Percentiles rank a stretch among this genome's conserved stretches.
Evolutionary conservation across 2,329 filamentous ascomycete species (phyloP).

Genomic region (Colletotrichum filicis): DNA sequence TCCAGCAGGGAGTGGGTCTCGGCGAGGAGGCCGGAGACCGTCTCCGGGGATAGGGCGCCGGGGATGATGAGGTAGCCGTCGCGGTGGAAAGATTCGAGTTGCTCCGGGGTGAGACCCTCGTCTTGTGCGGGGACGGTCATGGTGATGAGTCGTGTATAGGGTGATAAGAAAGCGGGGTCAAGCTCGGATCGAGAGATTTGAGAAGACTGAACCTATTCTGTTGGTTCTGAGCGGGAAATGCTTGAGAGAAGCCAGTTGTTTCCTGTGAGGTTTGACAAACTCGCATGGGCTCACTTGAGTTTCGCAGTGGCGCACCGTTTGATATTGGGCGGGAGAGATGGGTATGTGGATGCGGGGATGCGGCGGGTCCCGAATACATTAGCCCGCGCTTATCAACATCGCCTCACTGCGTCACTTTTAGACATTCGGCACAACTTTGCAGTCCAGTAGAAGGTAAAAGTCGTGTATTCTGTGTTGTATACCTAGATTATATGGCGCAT

Average conservation of each 20-base stretch:
- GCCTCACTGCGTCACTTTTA: constrained; percentile 8
- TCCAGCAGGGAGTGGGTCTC: constrained; percentile 82
- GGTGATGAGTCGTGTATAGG: neutral
- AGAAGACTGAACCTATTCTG: neutral
- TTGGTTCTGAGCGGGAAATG: neutral
- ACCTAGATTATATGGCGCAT: neutral
- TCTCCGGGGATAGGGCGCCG: constrained; percentile 74
- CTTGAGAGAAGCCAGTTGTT: neutral
- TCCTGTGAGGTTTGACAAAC: neutral
- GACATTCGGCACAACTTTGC: neutral
- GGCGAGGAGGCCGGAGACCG: constrained; percentile 74
- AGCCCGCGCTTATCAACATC: constrained; percentile 22
- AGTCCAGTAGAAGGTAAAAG: neutral
- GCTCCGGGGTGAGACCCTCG: constrained; percentile 74
- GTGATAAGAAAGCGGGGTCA: neutral
- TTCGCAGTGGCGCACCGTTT: neutral
- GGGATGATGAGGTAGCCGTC: constrained; percentile 94
- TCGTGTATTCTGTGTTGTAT: constrained; percentile 2
- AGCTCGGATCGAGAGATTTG: neutral
- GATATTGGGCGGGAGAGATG: neutral
- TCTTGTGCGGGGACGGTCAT: constrained; percentile 30
- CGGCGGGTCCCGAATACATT: constrained; percentile 5
- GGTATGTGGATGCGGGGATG: constrained; percentile 22
- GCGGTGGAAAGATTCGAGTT: constrained; percentile 77
- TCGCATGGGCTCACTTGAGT: neutral